Base-by-base conservation (phyloP, 306 rosid species). In the Dalbergia cochinchinensis region DNA sequence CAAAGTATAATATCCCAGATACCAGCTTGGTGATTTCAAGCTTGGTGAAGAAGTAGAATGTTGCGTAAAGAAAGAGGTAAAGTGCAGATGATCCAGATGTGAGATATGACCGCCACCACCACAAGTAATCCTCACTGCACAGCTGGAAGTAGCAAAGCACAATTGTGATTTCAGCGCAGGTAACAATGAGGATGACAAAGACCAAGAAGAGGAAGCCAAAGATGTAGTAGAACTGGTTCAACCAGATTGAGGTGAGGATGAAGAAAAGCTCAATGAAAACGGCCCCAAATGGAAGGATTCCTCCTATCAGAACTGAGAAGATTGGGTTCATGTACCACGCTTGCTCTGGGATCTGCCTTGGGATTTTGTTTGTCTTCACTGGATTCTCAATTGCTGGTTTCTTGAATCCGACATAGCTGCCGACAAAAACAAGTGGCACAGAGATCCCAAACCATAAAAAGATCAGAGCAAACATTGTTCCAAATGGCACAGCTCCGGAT, bases 31-130 rank as follows among this genome's bases (percentile, higher is more conserved):
- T 87, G 91, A 95, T 95, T 78, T 95, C 99, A 47, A 95, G 99
- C 93, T 95, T 95, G 26, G 99, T 91, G 91, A 92, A 95, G 94
- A 95, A 95, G 92, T 95, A 95, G 91, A 94, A 92, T 26, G 97
- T 83, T 4, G 99, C 97, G 69, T 95, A 95, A 45, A 95, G 92
- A 87, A 95, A 95, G 69, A 95, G 97, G 86, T 95, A 95, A 7
- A 95, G 78, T 5, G 99, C 97, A 0, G 97, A 95, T 16, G 97
- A 95, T 55, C 97, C 99, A 8, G 99, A 87, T 6, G 97, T 92
- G 48, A 95, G 95, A 87, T 95, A 95, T 2, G 99, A 92, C 37
- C 99, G 87, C 99, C 99, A 92, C 99, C 99, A 92, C 99, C 97
- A 95, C 53, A 89, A 78, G 83, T 95, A 95, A 83, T 95, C 99